Base-by-base conservation (phyloP, 139 green algal species). In the Picochlorum sp. region DNA sequence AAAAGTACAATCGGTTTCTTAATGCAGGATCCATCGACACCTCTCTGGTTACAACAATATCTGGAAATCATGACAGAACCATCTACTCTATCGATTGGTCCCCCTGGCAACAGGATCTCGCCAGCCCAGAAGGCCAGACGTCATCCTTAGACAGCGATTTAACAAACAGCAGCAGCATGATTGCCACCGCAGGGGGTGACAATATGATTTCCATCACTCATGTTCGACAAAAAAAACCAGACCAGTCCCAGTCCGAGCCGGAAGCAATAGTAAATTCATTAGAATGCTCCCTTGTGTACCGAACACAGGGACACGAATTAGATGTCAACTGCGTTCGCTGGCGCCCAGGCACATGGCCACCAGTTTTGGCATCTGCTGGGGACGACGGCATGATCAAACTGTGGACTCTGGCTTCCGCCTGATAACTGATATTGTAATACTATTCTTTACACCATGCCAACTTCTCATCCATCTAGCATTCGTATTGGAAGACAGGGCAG, bases 251-350 rank as follows among this genome's bases (percentile, higher is more conserved):
- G 26, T n/a, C n/a, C n/a, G n/a, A n/a, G n/a, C n/a, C n/a, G n/a
- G n/a, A n/a, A n/a, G n/a, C n/a, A n/a, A n/a, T n/a, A n/a, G n/a
- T n/a, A n/a, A n/a, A n/a, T n/a, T n/a, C n/a, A n/a, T n/a, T n/a
- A n/a, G n/a, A n/a, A n/a, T n/a, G n/a, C n/a, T n/a, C n/a, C n/a
- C n/a, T n/a, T n/a, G n/a, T n/a, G n/a, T n/a, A 39, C 31, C 56
- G 14, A 31, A 49, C 64, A 9, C 28, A 70, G 10, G 82, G 82
- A 2, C 86, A 93, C 36, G 12, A 22, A 2, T 33, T 57, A 12
- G 86, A 95, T 64, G 74, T 94, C 2, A 95, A 95, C 65, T 92
- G 86, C 58, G 86, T 94, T 22, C 52, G 67, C 0, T 95, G 86
- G 84, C 66, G 81, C 52, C 87, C 87, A 1, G 51, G 25, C 2